A percentile compares a stretch with the other conserved stretches of the same genome.
These are phyloP conservation scores for Lepidium didymum DNA, from an alignment of 345 rosid species.

Conservation along the genomic window DNA sequence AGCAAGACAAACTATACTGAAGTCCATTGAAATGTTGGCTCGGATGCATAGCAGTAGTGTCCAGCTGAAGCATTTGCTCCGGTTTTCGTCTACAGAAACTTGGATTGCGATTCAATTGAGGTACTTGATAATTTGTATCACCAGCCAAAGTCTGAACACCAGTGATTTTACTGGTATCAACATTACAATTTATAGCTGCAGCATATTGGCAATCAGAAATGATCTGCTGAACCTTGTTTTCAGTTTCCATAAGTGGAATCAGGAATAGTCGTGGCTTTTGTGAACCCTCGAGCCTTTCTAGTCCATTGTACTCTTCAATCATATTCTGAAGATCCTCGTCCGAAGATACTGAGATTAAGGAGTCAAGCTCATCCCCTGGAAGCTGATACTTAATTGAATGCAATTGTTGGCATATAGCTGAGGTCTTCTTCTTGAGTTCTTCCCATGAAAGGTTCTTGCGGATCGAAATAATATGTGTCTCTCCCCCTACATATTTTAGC, in stretches of 20 bases:
- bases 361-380: conserved; percentile 69
- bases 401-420: conserved; percentile 37
- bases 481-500: conserved; percentile 65
- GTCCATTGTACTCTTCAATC: conserved; percentile 57
- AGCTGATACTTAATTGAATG: conserved; percentile 65
- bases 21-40: conserved; percentile 28
- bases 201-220: conserved; percentile 41
- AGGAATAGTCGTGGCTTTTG: conserved; percentile 54
- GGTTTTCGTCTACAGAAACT: conserved; percentile 25
- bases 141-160: conserved; percentile 26
- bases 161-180: conserved; percentile 29
- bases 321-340: conserved; percentile 64
- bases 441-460: conserved; percentile 42
- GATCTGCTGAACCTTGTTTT: conserved; percentile 32
- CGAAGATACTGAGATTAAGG: conserved; percentile 57
- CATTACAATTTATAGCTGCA: conserved; percentile 40
- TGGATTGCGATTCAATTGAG: conserved; percentile 19
- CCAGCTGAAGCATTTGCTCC: conserved; percentile 28
- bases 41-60: conserved; percentile 26
- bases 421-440: conserved; percentile 52
- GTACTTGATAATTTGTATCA: conserved; percentile 36
- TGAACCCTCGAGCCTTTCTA: conserved; percentile 44
- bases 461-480: conserved; percentile 57
- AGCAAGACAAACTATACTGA: conserved; percentile 26
- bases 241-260: conserved; percentile 50